Evolutionary conservation across 345 rosid genomes (phyloP).

Genomic region (Murraya paniculata): DNA sequence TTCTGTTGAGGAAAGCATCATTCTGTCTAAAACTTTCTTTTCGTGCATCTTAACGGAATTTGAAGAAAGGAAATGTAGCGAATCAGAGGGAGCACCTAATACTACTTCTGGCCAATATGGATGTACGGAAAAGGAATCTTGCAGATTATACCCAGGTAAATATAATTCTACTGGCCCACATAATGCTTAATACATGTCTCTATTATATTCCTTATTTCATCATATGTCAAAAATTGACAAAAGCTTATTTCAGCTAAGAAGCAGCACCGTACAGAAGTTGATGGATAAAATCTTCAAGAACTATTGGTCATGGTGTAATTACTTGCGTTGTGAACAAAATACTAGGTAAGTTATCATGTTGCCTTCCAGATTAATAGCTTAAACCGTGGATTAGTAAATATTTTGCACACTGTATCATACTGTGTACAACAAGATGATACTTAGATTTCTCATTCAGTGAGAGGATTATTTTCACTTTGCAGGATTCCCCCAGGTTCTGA

Average conservation of each 20-base stretch:
- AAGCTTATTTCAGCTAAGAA: slow-evolving; percentile 53
- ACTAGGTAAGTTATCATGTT: slow-evolving; percentile 40
- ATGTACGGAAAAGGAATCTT: slow-evolving; percentile 47
- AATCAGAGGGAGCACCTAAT: slow-evolving; percentile 97
- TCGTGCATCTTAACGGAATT: slow-evolving; percentile 22
- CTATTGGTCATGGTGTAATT: slow-evolving; percentile 91
- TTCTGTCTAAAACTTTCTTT: slow-evolving; percentile 12
- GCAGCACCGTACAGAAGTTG: slow-evolving; percentile 46
- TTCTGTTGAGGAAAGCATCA: slow-evolving; percentile 3
- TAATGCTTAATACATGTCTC: neutral
- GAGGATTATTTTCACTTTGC: slow-evolving; percentile 28
- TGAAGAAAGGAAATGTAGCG: slow-evolving; percentile 96
- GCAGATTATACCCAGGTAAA: slow-evolving; percentile 50
- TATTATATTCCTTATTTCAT: slow-evolving; percentile 10
- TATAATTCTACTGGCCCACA: neutral
- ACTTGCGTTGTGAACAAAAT: slow-evolving; percentile 48
- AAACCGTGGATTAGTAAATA: slow-evolving; percentile 1
- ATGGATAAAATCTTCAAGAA: slow-evolving; percentile 70
- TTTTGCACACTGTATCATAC: neutral
- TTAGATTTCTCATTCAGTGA: slow-evolving; percentile 7
- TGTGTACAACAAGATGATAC: neutral
- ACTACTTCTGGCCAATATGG: slow-evolving; percentile 85
- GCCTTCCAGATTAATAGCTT: slow-evolving; percentile 15
- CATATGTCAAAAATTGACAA: slow-evolving; percentile 26
- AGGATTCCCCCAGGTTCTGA: slow-evolving; percentile 49